Evolutionary conservation across 2,329 filamentous ascomycete genomes (phyloP), one percentile per base, ranked within the genome.

Genomic region (Drechslerella dactyloides): DNA sequence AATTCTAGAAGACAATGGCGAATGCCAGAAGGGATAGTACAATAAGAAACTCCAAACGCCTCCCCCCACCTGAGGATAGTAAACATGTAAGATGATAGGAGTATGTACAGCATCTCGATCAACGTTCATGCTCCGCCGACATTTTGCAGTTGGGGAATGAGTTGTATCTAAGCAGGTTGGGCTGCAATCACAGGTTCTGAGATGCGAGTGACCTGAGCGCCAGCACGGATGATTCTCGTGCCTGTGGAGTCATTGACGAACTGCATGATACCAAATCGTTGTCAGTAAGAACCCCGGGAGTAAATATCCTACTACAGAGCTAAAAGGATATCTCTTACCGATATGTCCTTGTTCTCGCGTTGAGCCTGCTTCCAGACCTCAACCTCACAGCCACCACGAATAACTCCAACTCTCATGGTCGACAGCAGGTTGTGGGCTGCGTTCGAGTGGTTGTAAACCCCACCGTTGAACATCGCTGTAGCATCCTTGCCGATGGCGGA

Each of bases 281-380:
- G 23, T 53, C 19, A 48, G 50, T 30, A 23, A 30, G 46, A 27
- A 17, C 7, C 19, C 50, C 11, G 10, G 21, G 30, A 11, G 17
- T 60, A 30, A 61, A 51, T 24, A 46, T 10, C 5, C 6, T 27
- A 33, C 6, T n/a, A 3, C 19, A 13, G n/a, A 15, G 15, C 4
- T 2, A 24, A 11, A 17, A 4, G 61, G n/a, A 6, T n/a, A 11
- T 3, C 19, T 19, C 44, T 19, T 44, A 70, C 65, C 42, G 65
- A 74, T 35, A 90, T 85, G 76, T 93, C 90, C 83, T 93, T 93
- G 83, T 90, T 91, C 81, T 93, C 90, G 77, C 87, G 86, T 80
- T 93, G 89, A 64, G 89, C 87, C 46, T 90, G 88, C 86, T 94
- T 94, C 91, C 91, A 96, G 81, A 94, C 92, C 84, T 96, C 91